Base-by-base conservation (phyloP, 164 flowering plant genomes). In the Akebia trifoliata region DNA sequence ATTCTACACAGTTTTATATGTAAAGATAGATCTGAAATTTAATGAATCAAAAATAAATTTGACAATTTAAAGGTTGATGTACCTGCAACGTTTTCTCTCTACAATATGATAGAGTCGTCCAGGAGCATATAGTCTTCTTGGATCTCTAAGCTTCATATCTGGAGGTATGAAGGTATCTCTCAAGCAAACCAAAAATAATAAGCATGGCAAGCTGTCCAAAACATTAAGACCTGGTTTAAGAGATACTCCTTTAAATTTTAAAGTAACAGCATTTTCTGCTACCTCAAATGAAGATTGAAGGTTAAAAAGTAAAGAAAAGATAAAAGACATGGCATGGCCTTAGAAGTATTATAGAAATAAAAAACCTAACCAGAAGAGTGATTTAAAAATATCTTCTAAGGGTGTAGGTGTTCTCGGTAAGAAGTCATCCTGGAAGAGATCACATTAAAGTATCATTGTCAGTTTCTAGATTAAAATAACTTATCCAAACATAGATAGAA, bases 191-290 rank as follows among this genome's bases (percentile, higher is more conserved):
- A 78, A 42, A 66, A 81, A 84, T 44, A 93, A 51, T 61, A 90
- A 71, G 81, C 99, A 93, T 32, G 99, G 99, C 88, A 93, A 84
- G 65, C 97, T 90, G 97, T 84, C 71, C 78, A 86, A 81, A 78
- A 68, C 74, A 83, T 67, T 70, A 77, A 79, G 67, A 71, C 80
- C 87, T 74, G 77, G 74, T 68, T 72, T 82, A 65, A 77, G 71
- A 75, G 65, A 78, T 69, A 46, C 59, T 38, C 68, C 67, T 72
- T 55, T 21, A 55, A 50, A 57, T 36, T 26, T 24, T 46, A n/a
- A 64, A 58, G 48, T 14, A 39, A 32, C 9, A 35, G 17, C 15
- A 15, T 22, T 22, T 21, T 51, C 21, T 40, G 29, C 39, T 30
- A 24, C 56, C 36, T 39, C 30, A 17, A 40, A 21, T 17, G 1